Evolutionary conservation across 306 rosid genomes (phyloP).

Genomic region (Casuarina cunninghamiana): DNA sequence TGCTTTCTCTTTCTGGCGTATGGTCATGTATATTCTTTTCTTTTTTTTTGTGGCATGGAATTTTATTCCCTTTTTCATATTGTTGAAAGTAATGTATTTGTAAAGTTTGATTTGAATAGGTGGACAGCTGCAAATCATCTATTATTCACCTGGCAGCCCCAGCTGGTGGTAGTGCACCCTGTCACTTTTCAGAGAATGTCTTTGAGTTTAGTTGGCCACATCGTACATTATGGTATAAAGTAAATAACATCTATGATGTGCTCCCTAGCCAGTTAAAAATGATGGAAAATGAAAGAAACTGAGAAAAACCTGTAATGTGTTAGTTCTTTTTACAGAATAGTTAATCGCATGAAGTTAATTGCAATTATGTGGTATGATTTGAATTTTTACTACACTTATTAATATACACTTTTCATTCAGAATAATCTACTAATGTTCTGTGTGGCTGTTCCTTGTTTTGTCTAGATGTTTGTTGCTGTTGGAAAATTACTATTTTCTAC

Average conservation of each 20-base stretch:
- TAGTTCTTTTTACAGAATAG: background rate
- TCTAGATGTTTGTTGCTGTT: background rate
- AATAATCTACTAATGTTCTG: background rate
- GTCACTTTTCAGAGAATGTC: background rate
- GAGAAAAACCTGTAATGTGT: background rate
- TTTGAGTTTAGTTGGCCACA: background rate
- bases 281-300: no score
- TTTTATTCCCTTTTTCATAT: slow-evolving; percentile 2
- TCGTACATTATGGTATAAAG: background rate
- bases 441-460: background rate
- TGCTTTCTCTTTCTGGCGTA: background rate
- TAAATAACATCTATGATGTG: no score
- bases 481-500: no score
- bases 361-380: background rate
- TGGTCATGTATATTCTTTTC: background rate
- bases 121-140: background rate
- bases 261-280: background rate
- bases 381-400: background rate
- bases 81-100: background rate
- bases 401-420: background rate
- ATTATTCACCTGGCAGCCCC: background rate
- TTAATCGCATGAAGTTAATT: background rate
- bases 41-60: background rate
- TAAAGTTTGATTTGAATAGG: background rate
- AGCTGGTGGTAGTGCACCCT: no score